Evolutionary conservation across 2,329 filamentous ascomycete species (phyloP), one percentile per base, ranked within the genome.

Genomic region (Thermothelomyces thermophilus): DNA sequence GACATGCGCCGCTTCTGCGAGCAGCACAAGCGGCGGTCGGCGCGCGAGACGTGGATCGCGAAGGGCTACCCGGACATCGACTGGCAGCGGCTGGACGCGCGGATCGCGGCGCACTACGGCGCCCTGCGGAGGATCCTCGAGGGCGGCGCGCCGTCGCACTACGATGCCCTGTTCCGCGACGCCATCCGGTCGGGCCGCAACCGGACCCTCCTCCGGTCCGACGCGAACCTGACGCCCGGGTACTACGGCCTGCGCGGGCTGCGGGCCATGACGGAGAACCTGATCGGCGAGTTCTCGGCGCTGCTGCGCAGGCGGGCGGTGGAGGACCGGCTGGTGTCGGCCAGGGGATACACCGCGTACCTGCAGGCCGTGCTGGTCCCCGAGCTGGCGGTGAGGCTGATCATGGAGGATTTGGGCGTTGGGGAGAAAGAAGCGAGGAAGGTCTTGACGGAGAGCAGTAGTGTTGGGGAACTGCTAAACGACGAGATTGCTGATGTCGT

Each of bases 241-340:
- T 95, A 95, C 67, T 95, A 95, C 66, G 90, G 90, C 1, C 77
- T 83, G 2, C 78, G 83, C 17, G 90, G 90, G 1, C 74, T 86
- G 45, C 79, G 79, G 42, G 68, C 77, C 45, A 87, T 95, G 76
- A 86, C 81, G 39, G 83, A 87, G 59, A 77, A 76, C 48, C 76
- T 90, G 33, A 80, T 86, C 51, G 62, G 68, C 3, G 72, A 73
- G 41, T 83, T 87, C 63, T 79, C 77, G 13, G 64, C 72, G 8
- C 66, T 78, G 53, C 67, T 91, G 26, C 80, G 84, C 51, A 72
- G 77, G 56, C 74, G 79, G 48, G 80, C 84, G 2, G 70, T 82
- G 14, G 72, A 75, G 46, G 86, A 91, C 62, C 69, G 73, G 14
- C 71, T 88, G 16, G 78, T 90, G 51, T 77, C 83, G 13, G 77